Percentiles rank a stretch among this genome's conserved stretches.
Evolutionary conservation across 306 rosid genomes (phyloP).

Genomic region (Acacia acuminata): DNA sequence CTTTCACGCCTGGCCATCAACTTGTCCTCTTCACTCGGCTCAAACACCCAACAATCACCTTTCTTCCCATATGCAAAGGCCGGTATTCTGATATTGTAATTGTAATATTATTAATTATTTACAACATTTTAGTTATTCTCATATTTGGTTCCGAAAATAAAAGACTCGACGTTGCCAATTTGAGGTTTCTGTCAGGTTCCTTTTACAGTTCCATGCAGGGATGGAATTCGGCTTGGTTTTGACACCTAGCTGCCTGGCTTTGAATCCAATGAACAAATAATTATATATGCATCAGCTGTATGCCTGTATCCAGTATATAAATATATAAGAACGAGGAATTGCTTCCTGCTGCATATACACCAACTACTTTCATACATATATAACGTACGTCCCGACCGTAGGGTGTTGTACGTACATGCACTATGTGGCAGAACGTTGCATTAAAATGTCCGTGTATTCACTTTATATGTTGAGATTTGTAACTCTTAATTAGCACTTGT

Average conservation of each 20-base stretch:
- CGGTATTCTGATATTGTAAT: slow-evolving; percentile 18
- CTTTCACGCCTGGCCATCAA: not conserved
- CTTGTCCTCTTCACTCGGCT: not conserved
- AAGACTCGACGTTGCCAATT: not conserved
- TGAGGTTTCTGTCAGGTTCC: slow-evolving; percentile 1
- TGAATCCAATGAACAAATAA: not conserved
- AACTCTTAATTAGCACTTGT: not conserved
- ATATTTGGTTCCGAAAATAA: no score
- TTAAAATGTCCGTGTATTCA: not conserved
- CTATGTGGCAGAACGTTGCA: not conserved
- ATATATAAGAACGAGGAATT: not conserved
- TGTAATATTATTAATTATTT: not conserved
- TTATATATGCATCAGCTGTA: not conserved
- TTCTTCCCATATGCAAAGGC: slow-evolving; percentile 40
- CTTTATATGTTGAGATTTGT: slow-evolving; percentile 22
- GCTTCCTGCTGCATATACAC: not conserved
- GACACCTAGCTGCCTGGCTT: not conserved
- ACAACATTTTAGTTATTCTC: not conserved
- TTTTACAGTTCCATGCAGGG: slow-evolving; percentile 20
- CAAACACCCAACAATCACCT: slow-evolving; percentile 11
- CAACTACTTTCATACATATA: no score
- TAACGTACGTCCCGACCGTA: not conserved
- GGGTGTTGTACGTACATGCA: no score
- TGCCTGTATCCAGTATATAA: no score
- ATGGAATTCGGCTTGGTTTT: not conserved